A percentile compares a stretch with the other conserved stretches of the same genome.
Conservation (phyloP, 306 rosid genomes). For the Malus domestica region ASM211411v1 NC_041799.1:13646501-13647000, state of each 20-base stretch:
- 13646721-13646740: no score
- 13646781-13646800: not conserved
- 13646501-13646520: no score
- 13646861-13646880: not conserved
- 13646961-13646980: no score
- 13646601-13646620: no score
- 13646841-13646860: not conserved
- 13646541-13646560: not conserved
- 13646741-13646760: not conserved
- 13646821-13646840: not conserved
- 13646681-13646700: not conserved
- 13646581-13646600: not conserved
- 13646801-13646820: not conserved
- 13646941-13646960: no score
- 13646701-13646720: not conserved
- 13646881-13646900: no score
- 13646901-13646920: no score
- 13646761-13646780: not conserved
- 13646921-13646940: no score
- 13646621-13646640: no score
- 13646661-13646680: not conserved
- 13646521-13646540: no score
- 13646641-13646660: no score
- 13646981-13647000: no score
- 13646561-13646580: not conserved